Evolutionary conservation across 805 yeast genomes (phyloP), one percentile per base, ranked within the genome.

Genomic region (Wickerhamomyces xylosicus): DNA sequence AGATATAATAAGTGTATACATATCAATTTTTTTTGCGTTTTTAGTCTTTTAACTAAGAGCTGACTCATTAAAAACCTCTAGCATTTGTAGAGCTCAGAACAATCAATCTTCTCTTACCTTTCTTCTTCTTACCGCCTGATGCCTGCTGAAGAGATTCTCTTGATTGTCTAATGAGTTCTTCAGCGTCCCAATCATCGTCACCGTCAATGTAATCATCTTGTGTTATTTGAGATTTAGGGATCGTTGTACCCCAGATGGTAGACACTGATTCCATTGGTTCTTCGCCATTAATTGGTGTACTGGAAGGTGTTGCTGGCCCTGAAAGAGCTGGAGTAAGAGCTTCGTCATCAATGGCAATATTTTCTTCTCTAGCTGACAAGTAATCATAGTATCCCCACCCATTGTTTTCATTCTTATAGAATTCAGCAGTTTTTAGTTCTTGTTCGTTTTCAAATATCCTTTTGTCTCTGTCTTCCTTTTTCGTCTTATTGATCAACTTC

Each of bases 161-260:
- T 1, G 48, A 48, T 36, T 19, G 44, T 47, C 33, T 46, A 37
- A 39, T 49, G 46, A 43, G 28, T 33, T 49, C 58, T 32, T 46
- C 54, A 3, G 49, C 62, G 11, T 49, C 48, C 29, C 57, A 52
- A 36, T 60, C 57, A 42, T 55, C 59, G 17, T 54, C 63, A 28
- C 54, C 50, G n/a, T 35, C 13, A 37, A 62, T 61, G 2, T 65
- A 59, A 15, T 44, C 45, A 35, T 42, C 43, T 15, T 45, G 38
- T 31, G 48, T 55, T 16, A 44, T 53, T 38, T 42, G 53, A 3
- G 40, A 14, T 19, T 45, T 52, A 53, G 45, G 61, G 11, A 57
- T 58, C 25, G 58, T 56, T 0, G 92, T 83, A 0, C 94, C 94
- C 94, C 94, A 84, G 3, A 84, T 76, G 0, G 92, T 79, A 1